A percentile compares a stretch with the other conserved stretches of the same genome.
These are phyloP conservation scores for Cercospora sesami DNA, from an alignment of 2,329 filamentous ascomycete species.

Conservation along the genomic window DNA sequence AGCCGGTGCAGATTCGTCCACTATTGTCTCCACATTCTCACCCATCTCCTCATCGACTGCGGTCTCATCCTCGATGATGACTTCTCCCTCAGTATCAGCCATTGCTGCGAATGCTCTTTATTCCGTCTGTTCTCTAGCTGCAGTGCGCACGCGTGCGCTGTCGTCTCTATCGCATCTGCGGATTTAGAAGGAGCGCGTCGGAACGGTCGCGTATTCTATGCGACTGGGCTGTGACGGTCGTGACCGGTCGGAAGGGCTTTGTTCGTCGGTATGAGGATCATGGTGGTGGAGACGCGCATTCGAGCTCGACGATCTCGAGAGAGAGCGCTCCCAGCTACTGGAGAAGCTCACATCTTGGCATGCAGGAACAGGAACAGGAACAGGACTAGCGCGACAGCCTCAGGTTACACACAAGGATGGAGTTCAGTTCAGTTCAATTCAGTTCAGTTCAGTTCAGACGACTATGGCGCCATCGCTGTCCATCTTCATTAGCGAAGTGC, in stretches of 20 bases:
- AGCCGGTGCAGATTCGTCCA: conserved; percentile 39
- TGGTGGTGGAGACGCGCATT: background rate
- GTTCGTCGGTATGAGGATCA: background rate
- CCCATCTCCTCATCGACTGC: conserved; percentile 55
- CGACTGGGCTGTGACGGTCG: background rate
- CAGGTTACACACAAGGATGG: too few relatives aligned
- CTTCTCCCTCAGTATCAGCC: conserved; percentile 37
- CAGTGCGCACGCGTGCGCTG: background rate
- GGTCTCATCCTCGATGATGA: conserved; percentile 37
- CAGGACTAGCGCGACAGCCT: background rate
- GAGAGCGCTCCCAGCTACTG: conserved; percentile 2
- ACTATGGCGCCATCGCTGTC: background rate
- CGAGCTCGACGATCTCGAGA: background rate
- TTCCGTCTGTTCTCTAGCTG: background rate
- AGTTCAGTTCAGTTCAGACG: background rate
- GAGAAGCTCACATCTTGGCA: background rate
- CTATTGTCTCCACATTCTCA: conserved; percentile 36
- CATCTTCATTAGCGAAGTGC: background rate
- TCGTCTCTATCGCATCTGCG: background rate
- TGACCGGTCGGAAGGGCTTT: background rate
- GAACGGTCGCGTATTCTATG: background rate
- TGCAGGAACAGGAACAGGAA: background rate
- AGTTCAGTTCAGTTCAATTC: background rate
- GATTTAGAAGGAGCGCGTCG: background rate
- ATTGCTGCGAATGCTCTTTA: conserved; percentile 24